phyloP scores from a whole-genome alignment of 441 rosid genomes.

The Croton laevigatus region DNA sequence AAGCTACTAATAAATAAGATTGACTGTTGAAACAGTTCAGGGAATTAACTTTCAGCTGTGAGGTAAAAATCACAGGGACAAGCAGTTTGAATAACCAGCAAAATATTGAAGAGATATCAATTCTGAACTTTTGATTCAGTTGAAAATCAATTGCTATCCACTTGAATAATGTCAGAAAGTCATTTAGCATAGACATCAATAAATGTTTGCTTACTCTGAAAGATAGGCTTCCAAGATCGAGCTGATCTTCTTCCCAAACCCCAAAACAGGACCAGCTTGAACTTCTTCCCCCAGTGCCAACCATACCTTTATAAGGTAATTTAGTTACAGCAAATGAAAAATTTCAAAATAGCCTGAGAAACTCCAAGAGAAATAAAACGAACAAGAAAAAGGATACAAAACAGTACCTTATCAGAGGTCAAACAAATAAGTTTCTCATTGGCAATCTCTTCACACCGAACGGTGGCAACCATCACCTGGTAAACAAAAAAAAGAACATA shows the following conservation, averaged over 20 bases:
- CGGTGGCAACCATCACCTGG: conserved; percentile 90
- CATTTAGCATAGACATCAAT: background rate
- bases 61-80: background rate
- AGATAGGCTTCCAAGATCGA: conserved; percentile 55
- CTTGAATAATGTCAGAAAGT: background rate
- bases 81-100: background rate
- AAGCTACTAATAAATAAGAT: background rate
- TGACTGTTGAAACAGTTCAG: background rate
- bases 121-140: background rate
- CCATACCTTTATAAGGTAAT: conserved; percentile 49
- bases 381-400: conserved; percentile 12
- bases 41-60: background rate
- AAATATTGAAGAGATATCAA: conserved; percentile 3
- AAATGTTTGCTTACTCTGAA: conserved; percentile 53
- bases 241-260: conserved; percentile 72
- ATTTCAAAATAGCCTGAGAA: conserved; percentile 10
- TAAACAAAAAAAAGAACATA: conserved; percentile 19
- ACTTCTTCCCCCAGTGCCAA: conserved; percentile 57
- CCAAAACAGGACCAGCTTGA: conserved; percentile 53
- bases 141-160: background rate
- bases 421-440: conserved; percentile 47
- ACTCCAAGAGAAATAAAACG: background rate
- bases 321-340: conserved; percentile 18
- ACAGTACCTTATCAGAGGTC: conserved; percentile 48
- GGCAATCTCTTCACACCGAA: conserved; percentile 81